A percentile compares a stretch with the other conserved stretches of the same genome.
phyloP scores from a whole-genome alignment of 2,329 filamentous ascomycete species.

The Colletotrichum truncatum region DNA sequence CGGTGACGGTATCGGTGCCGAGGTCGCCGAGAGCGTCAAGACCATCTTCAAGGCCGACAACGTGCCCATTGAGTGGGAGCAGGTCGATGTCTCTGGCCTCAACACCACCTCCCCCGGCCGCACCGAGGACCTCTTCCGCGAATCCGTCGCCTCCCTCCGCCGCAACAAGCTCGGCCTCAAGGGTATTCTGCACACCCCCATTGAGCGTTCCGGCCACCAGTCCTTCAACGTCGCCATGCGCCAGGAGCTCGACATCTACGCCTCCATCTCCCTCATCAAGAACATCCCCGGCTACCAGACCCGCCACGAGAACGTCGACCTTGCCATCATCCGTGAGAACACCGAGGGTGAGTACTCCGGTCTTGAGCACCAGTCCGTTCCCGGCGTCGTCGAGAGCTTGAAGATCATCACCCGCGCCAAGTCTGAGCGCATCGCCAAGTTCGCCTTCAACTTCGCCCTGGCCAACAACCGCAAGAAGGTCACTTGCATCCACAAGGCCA shows the following conservation, averaged over 20 bases:
- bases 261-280: slow-evolving; percentile 97
- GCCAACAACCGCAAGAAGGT: slow-evolving; percentile 99
- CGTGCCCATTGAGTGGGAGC: slow-evolving; percentile 98
- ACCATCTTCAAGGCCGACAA: slow-evolving; percentile 99
- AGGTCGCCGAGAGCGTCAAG: slow-evolving; percentile 98
- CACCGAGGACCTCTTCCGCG: slow-evolving; percentile 93
- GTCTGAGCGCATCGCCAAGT: slow-evolving; percentile 99
- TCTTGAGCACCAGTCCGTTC: slow-evolving; percentile 97
- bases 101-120: slow-evolving; percentile 81
- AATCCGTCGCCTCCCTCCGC: slow-evolving; percentile 93
- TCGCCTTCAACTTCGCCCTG: slow-evolving; percentile 96
- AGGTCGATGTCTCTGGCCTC: slow-evolving; percentile 93
- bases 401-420: slow-evolving; percentile 99
- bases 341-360: slow-evolving; percentile 99
- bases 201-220: slow-evolving; percentile 96
- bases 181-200: slow-evolving; percentile 97
- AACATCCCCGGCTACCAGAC: slow-evolving; percentile 99
- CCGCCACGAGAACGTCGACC: slow-evolving; percentile 95
- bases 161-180: slow-evolving; percentile 99
- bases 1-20: slow-evolving; percentile 97
- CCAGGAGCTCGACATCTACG: slow-evolving; percentile 99
- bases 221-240: slow-evolving; percentile 99
- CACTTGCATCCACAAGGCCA: slow-evolving; percentile 99
- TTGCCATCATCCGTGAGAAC: slow-evolving; percentile 99
- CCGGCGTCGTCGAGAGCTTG: slow-evolving; percentile 96